Evolutionary conservation across 2,329 filamentous ascomycete genomes (phyloP), one percentile per base, ranked within the genome.

Genomic region (Pseudopyricularia cyperi): DNA sequence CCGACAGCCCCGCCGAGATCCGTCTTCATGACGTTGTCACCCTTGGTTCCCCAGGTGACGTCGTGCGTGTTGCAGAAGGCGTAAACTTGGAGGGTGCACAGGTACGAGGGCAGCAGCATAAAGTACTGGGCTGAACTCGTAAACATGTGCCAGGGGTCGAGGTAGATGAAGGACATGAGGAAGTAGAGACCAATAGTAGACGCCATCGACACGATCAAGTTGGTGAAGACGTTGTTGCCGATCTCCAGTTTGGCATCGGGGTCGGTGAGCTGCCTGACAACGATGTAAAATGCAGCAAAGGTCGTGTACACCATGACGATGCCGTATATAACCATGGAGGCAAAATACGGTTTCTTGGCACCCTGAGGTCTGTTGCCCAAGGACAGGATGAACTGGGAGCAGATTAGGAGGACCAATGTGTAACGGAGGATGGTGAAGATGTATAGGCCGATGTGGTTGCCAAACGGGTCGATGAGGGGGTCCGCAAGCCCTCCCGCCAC

Each of bases 61-160:
- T 98, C 93, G 77, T 98, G 93, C 0, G 91, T 95, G 71, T 98
- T 98, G 74, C 93, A 97, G 69, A 98, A 98, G 44, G 93, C 93
- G 69, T 98, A 98, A 19, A 97, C 89, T 68, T 98, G 93, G 2
- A 98, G 77, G 0, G 89, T 97, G 72, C 93, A 97, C 68, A 98
- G 95, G 72, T 97, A 98, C 37, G 77, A 84, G 0, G 93, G 93
- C 34, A 98, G 75, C 26, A 98, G 81, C 47, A 90, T 77, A 65
- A 98, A 96, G 73, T 98, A 98, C 66, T 96, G 90, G 0, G 76
- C 80, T 0, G 87, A 83, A 0, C 85, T 91, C 12, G 93, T 98
- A 70, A 98, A 86, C 87, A 98, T 93, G 73, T 98, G 93, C 93
- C 93, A 98, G 0, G 93, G 93, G 60, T 98, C 94, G 47, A 98